phyloP scores from a whole-genome alignment of 441 rosid genomes.

The Erodium trifolium region DNA sequence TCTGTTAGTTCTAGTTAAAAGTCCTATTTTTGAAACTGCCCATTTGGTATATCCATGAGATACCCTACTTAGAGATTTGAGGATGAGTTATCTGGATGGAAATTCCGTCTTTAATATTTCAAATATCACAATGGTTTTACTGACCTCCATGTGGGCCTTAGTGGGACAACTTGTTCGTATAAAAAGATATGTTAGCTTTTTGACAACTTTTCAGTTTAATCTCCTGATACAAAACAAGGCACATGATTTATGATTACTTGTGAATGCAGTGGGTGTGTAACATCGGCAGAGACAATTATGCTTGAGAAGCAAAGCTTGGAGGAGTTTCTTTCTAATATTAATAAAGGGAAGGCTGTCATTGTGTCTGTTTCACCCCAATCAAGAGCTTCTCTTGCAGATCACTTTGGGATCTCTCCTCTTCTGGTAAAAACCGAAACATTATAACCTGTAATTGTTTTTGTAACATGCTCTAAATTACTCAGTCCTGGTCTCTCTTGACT shows the following conservation, averaged over 20 bases:
- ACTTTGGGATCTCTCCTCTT: slow-evolving; percentile 59
- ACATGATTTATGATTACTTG: slow-evolving; percentile 9
- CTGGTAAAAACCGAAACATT: slow-evolving; percentile 30
- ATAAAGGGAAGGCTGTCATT: slow-evolving; percentile 49
- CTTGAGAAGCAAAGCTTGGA: slow-evolving; percentile 95
- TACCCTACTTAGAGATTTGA: slow-evolving; percentile 2
- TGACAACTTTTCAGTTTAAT: neutral
- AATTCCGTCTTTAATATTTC: neutral
- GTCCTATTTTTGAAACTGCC: neutral
- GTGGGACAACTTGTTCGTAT: neutral
- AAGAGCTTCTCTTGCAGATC: slow-evolving; percentile 80
- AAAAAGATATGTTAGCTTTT: neutral
- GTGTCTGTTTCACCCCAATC: slow-evolving; percentile 85
- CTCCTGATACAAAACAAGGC: too few relatives aligned
- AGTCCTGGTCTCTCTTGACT: neutral
- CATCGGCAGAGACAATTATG: slow-evolving; percentile 96
- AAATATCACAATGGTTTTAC: neutral
- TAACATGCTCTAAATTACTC: neutral
- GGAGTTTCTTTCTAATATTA: slow-evolving; percentile 63
- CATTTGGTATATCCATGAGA: neutral
- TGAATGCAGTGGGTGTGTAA: slow-evolving; percentile 73
- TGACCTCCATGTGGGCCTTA: neutral
- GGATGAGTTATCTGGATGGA: too few relatives aligned
- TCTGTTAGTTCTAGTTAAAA: too few relatives aligned
- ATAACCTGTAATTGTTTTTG: neutral